A percentile compares a stretch with the other conserved stretches of the same genome.
Evolutionary conservation across 116 monocot species (phyloP).

Genomic region (Trichopus zeylanicus): DNA sequence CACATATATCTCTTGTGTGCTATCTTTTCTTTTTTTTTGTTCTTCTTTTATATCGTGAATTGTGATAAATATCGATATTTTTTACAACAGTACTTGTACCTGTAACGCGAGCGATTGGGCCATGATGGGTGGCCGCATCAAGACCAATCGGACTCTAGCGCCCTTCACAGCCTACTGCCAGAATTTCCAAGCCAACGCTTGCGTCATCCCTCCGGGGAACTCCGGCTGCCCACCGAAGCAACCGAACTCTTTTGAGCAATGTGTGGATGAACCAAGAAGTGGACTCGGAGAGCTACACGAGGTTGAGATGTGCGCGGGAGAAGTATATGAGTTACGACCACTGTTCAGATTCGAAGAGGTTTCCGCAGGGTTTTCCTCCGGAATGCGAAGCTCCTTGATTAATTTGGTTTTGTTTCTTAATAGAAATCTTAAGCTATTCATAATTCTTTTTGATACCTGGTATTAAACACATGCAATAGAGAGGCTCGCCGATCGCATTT

Average conservation of each 20-base stretch:
- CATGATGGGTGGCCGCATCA: conserved; percentile 25
- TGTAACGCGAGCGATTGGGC: conserved; percentile 56
- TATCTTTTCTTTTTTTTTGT: no score
- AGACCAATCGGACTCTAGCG: background rate
- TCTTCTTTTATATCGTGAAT: no score
- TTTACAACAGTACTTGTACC: background rate
- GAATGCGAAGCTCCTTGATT: conserved; percentile 6
- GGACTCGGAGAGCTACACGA: background rate
- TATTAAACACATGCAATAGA: no score
- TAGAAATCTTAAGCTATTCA: no score
- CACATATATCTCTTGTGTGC: no score
- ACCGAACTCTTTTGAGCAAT: conserved; percentile 10
- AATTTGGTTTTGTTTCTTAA: no score
- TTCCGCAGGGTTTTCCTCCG: conserved; percentile 9
- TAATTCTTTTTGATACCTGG: no score
- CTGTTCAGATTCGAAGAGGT: conserved; percentile 16
- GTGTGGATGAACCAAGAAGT: no score
- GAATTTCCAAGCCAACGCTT: conserved; percentile 24
- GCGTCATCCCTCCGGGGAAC: background rate
- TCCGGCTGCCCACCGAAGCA: background rate
- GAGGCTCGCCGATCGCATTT: no score
- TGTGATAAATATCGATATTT: no score
- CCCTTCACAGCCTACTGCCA: background rate
- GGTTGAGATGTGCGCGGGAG: conserved; percentile 16
- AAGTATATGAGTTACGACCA: conserved; percentile 19